Evolutionary conservation across 2,329 filamentous ascomycete genomes (phyloP), one percentile per base, ranked within the genome.

Genomic region (Fusarium bactridioides): DNA sequence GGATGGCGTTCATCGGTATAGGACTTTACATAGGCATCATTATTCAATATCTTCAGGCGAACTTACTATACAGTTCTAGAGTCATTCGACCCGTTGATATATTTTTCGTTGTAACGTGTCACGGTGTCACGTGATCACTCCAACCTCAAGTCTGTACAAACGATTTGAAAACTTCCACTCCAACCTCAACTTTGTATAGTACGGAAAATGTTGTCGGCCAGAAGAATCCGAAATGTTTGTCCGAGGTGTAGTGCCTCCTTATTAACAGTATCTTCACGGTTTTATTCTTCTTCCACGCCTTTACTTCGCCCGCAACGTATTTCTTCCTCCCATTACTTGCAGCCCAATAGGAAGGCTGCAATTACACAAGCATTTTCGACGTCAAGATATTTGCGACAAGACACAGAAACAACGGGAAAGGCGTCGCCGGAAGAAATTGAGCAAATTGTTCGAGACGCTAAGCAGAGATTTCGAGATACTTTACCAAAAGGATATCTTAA

Each of bases 401-500:
- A 76, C 21, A 54, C 54, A 12, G 35, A 66, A 33, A 29, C 64
- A 23, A 50, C 53, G 35, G 54, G 61, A 25, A 68, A 44, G 44
- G 25, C 55, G 31, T 71, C 73, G 8, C 29, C 69, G 7, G 72
- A 79, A 16, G 84, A 88, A 10, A 84, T 89, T 61, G 92, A 94
- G 78, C 84, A 85, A 16, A 83, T 91, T 12, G 94, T 94, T 37
- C 89, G 92, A 62, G 86, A 90, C 74, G 92, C 93, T 40, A 90
- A 92, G 76, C 91, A 93, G 71, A 86, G 89, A 13, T 97, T 94
- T 80, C 92, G 94, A 69, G 91, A 96, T 77, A 91, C 87, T 0
- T 82, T 98, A 29, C 95, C 95, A 0, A 88, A 90, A 37, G 90
- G 87, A 38, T 89, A 93, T 75, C 81, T 98, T 57, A 90, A 86